Conservation (phyloP, 352 stramenopile genomes). For the Phytophthora fragariae region DNA sequence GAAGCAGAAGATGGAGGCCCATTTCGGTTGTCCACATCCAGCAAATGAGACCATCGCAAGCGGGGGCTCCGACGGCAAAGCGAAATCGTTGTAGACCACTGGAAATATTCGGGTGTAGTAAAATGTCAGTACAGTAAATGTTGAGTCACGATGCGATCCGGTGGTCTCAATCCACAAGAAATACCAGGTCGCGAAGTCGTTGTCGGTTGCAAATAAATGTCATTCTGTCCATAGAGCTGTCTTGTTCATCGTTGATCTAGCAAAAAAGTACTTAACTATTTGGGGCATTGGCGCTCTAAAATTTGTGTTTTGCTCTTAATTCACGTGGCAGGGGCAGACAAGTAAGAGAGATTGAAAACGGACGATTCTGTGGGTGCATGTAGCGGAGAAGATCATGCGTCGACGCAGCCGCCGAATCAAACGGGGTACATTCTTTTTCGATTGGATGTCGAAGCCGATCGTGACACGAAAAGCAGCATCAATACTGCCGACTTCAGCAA, state of each 20-base stretch:
- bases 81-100: conserved; percentile 1
- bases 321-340: background rate
- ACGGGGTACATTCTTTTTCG: background rate
- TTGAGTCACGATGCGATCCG: background rate
- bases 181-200: background rate
- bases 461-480: background rate
- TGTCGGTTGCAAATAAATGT: conserved; percentile 11
- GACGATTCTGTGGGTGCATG: background rate
- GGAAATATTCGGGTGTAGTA: conserved; percentile 4
- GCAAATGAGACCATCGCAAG: conserved; percentile 11
- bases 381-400: background rate
- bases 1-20: conserved; percentile 41
- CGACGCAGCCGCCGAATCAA: background rate
- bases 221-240: conserved; percentile 2
- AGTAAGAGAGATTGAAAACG: background rate
- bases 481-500: background rate
- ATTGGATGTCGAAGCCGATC: background rate
- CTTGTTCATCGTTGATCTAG: conserved; percentile 14
- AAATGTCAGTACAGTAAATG: conserved; percentile 1
- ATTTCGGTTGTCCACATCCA: conserved; percentile 49
- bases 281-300: background rate
- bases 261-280: conserved; percentile 7
- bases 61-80: background rate
- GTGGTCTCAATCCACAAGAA: too few relatives aligned
- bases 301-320: background rate